Evolutionary conservation across 192 early-diverging fungal species (phyloP).

Genomic region (Linnemannia elongata): DNA sequence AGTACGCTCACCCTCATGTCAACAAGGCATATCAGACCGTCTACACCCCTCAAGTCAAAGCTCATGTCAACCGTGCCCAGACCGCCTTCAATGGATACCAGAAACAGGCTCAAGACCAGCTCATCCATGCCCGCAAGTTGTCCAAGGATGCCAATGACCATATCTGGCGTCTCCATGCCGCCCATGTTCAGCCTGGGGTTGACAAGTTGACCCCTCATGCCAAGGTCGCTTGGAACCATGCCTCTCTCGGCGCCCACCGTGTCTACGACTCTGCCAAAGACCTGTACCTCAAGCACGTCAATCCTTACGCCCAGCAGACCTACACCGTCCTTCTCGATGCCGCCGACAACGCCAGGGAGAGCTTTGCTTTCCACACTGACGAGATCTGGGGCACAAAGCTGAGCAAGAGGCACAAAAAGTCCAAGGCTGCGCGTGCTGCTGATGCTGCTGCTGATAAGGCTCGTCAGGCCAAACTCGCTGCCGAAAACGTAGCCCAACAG

Average conservation of each 20-base stretch:
- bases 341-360: constrained; percentile 15
- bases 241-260: neutral
- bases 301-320: constrained; percentile 31
- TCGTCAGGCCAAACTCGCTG: neutral
- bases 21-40: constrained; percentile 27
- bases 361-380: constrained; percentile 35
- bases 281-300: constrained; percentile 37
- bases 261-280: constrained; percentile 15
- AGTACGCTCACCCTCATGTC: constrained; percentile 42
- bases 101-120: constrained; percentile 24
- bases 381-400: constrained; percentile 43
- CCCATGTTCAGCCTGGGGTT: constrained; percentile 44
- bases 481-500: neutral
- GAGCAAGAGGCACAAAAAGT: constrained; percentile 28
- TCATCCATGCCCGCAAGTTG: neutral
- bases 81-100: constrained; percentile 21
- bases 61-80: constrained; percentile 23
- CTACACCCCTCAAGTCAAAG: constrained; percentile 43
- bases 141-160: constrained; percentile 17
- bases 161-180: neutral
- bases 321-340: constrained; percentile 24
- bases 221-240: constrained; percentile 39
- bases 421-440: constrained; percentile 11
- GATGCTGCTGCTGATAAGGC: constrained; percentile 3
- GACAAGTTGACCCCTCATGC: constrained; percentile 41